Conservation (phyloP, 1,284 basidiomycete species). For the Phlebopus sp. region DNA sequence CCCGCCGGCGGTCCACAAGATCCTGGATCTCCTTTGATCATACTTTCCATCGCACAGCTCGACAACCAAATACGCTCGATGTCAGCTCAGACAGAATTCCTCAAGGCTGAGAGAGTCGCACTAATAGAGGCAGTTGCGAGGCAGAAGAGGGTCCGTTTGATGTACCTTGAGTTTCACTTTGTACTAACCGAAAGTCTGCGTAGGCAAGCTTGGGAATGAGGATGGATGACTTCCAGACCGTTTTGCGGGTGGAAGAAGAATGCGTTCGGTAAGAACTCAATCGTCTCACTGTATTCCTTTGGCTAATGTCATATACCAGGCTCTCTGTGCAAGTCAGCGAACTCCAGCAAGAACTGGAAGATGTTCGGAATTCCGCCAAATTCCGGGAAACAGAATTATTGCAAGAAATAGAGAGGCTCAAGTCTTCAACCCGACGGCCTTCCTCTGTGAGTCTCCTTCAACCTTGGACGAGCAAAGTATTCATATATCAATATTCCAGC, state of each 20-base stretch:
- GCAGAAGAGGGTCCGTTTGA: conserved; percentile 23
- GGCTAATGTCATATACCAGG: conserved; percentile 10
- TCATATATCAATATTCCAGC: conserved; percentile 14
- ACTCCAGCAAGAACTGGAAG: conserved; percentile 26
- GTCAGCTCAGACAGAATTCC: conserved; percentile 33
- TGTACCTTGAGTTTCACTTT: background rate
- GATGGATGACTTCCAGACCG: conserved; percentile 18
- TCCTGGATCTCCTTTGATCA: conserved; percentile 5
- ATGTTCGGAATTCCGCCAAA: conserved; percentile 12
- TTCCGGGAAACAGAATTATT: conserved; percentile 23
- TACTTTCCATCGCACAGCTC: conserved; percentile 25
- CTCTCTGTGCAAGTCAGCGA: conserved; percentile 24
- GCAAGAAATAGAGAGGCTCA: conserved; percentile 24
- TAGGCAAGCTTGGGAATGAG: conserved; percentile 18
- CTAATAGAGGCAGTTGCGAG: conserved; percentile 25
- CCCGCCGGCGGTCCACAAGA: background rate
- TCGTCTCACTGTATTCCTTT: background rate
- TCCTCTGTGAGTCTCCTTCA: conserved; percentile 6
- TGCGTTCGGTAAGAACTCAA: conserved; percentile 31
- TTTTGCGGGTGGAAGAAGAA: conserved; percentile 33
- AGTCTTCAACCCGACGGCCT: background rate
- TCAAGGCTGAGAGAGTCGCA: conserved; percentile 36
- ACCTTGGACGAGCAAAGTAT: background rate
- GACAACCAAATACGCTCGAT: conserved; percentile 37
- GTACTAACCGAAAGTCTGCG: background rate